Evolutionary conservation across 768 basidiomycete genomes (phyloP).

Genomic region (Russula sp.): DNA sequence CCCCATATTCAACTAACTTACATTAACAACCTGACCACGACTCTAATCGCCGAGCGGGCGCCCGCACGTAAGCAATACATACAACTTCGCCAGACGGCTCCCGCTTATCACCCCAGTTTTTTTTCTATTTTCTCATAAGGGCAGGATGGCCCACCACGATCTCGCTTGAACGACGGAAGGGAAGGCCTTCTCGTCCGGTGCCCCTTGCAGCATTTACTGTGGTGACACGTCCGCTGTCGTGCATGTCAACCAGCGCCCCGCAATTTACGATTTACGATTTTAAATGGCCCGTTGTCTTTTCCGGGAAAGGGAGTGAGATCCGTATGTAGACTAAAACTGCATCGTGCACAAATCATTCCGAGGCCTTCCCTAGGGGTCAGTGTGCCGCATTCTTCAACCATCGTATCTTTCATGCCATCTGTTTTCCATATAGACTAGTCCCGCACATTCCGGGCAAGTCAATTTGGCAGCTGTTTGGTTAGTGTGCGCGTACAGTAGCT

Average conservation of each 20-base stretch:
- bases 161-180: too few species aligned
- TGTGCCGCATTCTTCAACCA: too few species aligned
- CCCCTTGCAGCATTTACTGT: background rate
- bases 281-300: background rate
- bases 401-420: background rate
- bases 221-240: background rate
- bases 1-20: background rate
- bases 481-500: background rate
- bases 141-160: too few species aligned
- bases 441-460: background rate
- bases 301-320: too few species aligned
- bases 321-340: too few species aligned
- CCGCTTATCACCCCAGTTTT: conserved; percentile 8
- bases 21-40: too few species aligned
- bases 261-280: background rate
- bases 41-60: background rate
- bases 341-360: too few species aligned
- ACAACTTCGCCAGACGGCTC: background rate
- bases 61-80: background rate
- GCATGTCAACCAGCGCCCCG: background rate
- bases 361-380: too few species aligned
- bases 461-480: background rate
- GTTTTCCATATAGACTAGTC: background rate
- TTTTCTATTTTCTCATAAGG: background rate
- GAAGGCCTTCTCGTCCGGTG: too few species aligned